These are phyloP conservation scores for Dactylellina sp. DNA, from an alignment of 2,329 filamentous ascomycete genomes.

Conservation along the genomic window DNA sequence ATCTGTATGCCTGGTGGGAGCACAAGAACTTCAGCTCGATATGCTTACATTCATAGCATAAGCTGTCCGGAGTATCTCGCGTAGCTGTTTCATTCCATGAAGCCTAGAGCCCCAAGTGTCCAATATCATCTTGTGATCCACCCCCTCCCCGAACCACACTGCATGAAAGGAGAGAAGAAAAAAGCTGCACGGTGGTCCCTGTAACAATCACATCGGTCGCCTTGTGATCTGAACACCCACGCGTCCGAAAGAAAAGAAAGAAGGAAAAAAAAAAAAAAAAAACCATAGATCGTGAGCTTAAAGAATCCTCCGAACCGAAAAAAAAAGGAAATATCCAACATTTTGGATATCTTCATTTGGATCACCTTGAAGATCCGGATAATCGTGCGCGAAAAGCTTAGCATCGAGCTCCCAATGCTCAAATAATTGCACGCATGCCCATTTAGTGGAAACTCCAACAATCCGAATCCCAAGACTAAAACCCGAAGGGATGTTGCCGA, in stretches of 20 bases:
- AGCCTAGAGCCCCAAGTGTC: constrained; percentile 10
- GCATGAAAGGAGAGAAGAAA: constrained; percentile 19
- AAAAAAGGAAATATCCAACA: constrained; percentile 1
- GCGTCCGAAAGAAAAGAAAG: background rate
- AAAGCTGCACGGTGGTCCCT: constrained; percentile 1
- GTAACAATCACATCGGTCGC: constrained; percentile 17
- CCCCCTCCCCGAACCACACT: constrained; percentile 28
- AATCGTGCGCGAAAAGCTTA: background rate
- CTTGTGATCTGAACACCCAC: constrained; percentile 18
- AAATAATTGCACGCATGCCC: too few species aligned
- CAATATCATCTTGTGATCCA: background rate
- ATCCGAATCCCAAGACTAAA: background rate
- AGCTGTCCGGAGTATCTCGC: too few species aligned
- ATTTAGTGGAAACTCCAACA: too few species aligned
- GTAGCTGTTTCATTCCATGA: background rate
- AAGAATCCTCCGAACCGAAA: constrained; percentile 1
- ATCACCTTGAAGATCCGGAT: background rate
- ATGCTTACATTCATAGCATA: too few species aligned
- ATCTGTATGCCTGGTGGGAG: too few species aligned
- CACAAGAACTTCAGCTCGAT: too few species aligned
- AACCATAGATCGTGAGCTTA: constrained; percentile 9
- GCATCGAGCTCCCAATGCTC: background rate
- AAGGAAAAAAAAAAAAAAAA: background rate
- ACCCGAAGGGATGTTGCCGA: constrained; percentile 7
- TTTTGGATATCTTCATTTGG: constrained; percentile 3